Evolutionary conservation across 768 basidiomycete species (phyloP), one percentile per base, ranked within the genome.

Genomic region (Cystobasidium ongulense): DNA sequence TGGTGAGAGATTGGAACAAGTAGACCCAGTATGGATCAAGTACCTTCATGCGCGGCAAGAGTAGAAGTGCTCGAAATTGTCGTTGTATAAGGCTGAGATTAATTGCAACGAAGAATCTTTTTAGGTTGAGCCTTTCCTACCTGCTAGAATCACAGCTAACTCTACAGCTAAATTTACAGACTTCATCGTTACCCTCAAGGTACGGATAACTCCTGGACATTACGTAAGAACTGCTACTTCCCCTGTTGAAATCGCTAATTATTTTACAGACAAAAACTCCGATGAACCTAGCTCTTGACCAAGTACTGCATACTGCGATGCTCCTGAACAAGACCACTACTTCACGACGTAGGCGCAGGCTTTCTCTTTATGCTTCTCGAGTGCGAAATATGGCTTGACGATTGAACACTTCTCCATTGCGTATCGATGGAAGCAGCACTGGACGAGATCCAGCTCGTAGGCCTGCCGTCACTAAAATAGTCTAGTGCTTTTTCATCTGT

Each of bases 1-100:
- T 81, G 29, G 74, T 74, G 10, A 72, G 29, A n/a, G 76, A 75
- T 15, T 46, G 21, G 41, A 59, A 43, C 35, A 72, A 74, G 59
- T 74, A 75, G 13, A 27, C 57, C 39, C 39, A 41, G 18, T 41
- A 41, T 7, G 39, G 8, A 18, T 41, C 18, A 41, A 41, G 39
- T 41, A 41, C 8, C 39, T 7, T 5, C 7, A 68, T 27, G 29
- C 15, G 41, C 41, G 64, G 3, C 8, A 21, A 38, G 65, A 29
- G 27, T 10, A 38, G 41, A 38, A 7, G 4, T 8, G 7, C 23
- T 36, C 29, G 23, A 8, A 2, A 61, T 54, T 71, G 68, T 71
- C 53, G 68, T 71, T 71, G 53, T 71, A 54, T 31, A 29, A 53
- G 27, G 23, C 11, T n/a, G 23, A 11, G n/a, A 33, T 4, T 33